phyloP scores from a whole-genome alignment of 2,329 filamentous ascomycete genomes.

The Fusarium brachygibbosum region DNA sequence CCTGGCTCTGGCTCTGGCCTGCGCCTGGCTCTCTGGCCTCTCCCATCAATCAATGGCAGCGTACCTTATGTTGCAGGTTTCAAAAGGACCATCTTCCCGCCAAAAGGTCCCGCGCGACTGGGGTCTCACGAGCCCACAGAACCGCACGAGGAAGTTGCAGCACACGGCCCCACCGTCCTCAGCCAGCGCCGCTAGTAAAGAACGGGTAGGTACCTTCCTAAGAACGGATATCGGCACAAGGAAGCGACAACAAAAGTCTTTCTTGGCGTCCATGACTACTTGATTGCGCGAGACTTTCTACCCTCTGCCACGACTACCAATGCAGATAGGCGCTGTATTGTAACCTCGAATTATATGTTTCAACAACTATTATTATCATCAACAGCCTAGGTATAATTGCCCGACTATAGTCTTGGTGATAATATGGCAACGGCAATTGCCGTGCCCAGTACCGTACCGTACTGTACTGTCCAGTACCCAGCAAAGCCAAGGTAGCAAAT shows the following conservation, averaged over 20 bases:
- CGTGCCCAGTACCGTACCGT: conserved; percentile 1
- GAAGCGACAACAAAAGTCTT: conserved; percentile 21
- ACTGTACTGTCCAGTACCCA: neutral
- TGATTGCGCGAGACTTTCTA: conserved; percentile 6
- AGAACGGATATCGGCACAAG: conserved; percentile 29
- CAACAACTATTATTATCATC: conserved; percentile 5
- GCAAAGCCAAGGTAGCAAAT: conserved; percentile 10
- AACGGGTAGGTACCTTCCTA: conserved; percentile 44
- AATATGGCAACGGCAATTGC: conserved; percentile 11
- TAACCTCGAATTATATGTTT: conserved; percentile 23
- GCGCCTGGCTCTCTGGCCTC: conserved; percentile 23
- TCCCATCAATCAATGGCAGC: conserved; percentile 17
- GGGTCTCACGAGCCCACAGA: conserved; percentile 43
- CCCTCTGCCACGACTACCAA: conserved; percentile 25
- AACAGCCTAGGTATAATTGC: neutral
- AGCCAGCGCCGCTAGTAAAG: conserved; percentile 42
- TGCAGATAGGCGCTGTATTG: conserved; percentile 14
- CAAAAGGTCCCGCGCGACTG: conserved; percentile 50
- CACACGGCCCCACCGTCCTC: conserved; percentile 37
- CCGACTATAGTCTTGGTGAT: conserved; percentile 1
- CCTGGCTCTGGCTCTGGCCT: conserved; percentile 25
- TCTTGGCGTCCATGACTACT: conserved; percentile 14
- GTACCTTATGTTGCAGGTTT: conserved; percentile 37
- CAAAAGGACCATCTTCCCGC: conserved; percentile 47
- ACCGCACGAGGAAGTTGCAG: conserved; percentile 44